Evolutionary conservation across 306 rosid species (phyloP), one percentile per base, ranked within the genome.

Genomic region (Begonia fuchsioides): DNA sequence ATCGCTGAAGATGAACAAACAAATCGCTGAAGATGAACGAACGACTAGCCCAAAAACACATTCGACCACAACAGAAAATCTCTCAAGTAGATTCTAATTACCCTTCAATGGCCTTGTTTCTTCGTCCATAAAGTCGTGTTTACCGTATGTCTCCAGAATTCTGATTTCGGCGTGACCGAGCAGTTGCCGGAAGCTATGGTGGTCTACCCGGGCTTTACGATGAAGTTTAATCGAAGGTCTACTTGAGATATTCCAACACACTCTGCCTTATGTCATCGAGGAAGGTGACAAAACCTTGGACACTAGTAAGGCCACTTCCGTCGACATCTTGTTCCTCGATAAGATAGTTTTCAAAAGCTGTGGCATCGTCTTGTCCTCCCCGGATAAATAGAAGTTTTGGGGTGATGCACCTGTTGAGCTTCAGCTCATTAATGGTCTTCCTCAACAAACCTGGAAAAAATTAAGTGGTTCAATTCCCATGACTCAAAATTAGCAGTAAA

Each of bases 301-400:
- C 79, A 41, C 90, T 90, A 0, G 93, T 75, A 15, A 78, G 73
- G 45, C 97, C 87, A 49, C 90, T 90, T 65, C 97, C 93, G 43
- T 90, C 76, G 12, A 90, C 97, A 13, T 84, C 93, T 58, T 84
- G 97, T 67, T 90, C 97, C 75, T 90, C 97, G 6, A 90, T 90
- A 59, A 90, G 90, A 68, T 72, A 84, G 77, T 74, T 84, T 62
- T 90, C 95, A 14, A 90, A 90, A 60, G 72, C 41, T 6, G 95
- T 72, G 40, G 95, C 95, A 64, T 90, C 95, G 8, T 84, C 97
- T 45, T 70, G 90, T 54, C 97, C 95, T 55, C 95, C 97, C 48
- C 66, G 72, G 57, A 90, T 79, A 67, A 90, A 84, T 48, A 79
- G 43, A 62, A 90, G 95, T 55, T 86, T 90, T 1, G 97, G 97